These are phyloP conservation scores for Meripilus lineatus DNA, from an alignment of 1,284 basidiomycete species.

Conservation along the genomic window DNA sequence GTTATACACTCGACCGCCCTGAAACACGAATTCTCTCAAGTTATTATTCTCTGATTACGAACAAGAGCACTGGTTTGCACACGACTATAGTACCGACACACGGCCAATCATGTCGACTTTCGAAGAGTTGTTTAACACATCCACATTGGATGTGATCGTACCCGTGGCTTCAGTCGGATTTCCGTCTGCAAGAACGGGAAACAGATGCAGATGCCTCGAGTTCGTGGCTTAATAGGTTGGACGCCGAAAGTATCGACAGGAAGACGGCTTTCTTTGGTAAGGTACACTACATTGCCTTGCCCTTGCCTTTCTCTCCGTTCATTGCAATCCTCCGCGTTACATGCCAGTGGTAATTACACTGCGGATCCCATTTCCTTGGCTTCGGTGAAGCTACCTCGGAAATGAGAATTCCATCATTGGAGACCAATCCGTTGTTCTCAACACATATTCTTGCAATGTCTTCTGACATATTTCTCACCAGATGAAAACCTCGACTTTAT, in stretches of 20 bases:
- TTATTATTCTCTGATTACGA: too few relatives aligned
- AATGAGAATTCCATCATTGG: too few relatives aligned
- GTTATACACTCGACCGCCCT: too few relatives aligned
- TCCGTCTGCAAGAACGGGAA: too few relatives aligned
- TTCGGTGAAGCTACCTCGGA: too few relatives aligned
- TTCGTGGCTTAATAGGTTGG: constrained; percentile 49
- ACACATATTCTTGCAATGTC: background rate
- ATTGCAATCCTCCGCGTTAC: background rate
- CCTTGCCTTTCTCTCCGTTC: background rate
- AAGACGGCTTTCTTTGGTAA: constrained; percentile 73
- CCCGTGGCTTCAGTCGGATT: constrained; percentile 62
- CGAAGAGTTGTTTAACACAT: constrained; percentile 63
- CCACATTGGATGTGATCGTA: constrained; percentile 58
- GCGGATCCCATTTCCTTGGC: too few relatives aligned
- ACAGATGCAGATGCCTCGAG: constrained; percentile 29
- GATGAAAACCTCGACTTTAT: constrained; percentile 75
- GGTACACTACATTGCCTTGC: constrained; percentile 18
- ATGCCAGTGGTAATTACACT: too few relatives aligned
- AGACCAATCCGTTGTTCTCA: too few relatives aligned
- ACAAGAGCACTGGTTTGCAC: too few relatives aligned
- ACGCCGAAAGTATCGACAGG: constrained; percentile 24
- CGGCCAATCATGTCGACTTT: constrained; percentile 26
- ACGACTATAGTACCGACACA: too few relatives aligned
- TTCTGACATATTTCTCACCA: constrained; percentile 19
- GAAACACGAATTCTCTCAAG: too few relatives aligned